Conservation (phyloP, 768 basidiomycete genomes). For the Suillus fuscotomentosus region DNA sequence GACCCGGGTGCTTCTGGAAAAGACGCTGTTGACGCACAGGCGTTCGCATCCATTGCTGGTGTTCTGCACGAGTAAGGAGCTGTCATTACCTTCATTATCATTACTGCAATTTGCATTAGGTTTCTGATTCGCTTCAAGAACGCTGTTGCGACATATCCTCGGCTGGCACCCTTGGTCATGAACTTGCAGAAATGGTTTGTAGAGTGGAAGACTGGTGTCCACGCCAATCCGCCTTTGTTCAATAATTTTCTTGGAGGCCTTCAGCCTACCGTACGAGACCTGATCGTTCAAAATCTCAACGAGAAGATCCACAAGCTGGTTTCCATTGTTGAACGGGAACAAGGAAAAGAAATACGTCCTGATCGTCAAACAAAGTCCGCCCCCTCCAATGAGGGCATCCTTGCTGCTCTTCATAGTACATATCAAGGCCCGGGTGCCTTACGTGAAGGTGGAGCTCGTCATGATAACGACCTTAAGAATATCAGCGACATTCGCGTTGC, state of each 20-base stretch:
- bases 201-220: slow-evolving; percentile 45
- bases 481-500: slow-evolving; percentile 63
- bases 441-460: slow-evolving; percentile 51
- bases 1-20: slow-evolving; percentile 20
- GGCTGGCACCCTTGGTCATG: slow-evolving; percentile 38
- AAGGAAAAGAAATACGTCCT: slow-evolving; percentile 31
- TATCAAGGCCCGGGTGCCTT: slow-evolving; percentile 59
- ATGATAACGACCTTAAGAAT: slow-evolving; percentile 64
- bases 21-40: slow-evolving; percentile 35
- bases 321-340: slow-evolving; percentile 53
- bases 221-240: slow-evolving; percentile 39
- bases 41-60: slow-evolving; percentile 45
- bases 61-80: slow-evolving; percentile 50
- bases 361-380: slow-evolving; percentile 8
- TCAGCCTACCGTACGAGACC: slow-evolving; percentile 31
- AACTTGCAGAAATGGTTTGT: slow-evolving; percentile 45
- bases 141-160: slow-evolving; percentile 44
- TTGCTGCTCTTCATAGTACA: slow-evolving; percentile 35
- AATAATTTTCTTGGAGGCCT: slow-evolving; percentile 39
- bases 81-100: not conserved
- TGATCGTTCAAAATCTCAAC: slow-evolving; percentile 31
- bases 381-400: slow-evolving; percentile 33
- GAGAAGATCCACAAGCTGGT: slow-evolving; percentile 31
- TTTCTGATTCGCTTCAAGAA: slow-evolving; percentile 60
- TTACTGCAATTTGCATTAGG: slow-evolving; percentile 28